These are phyloP conservation scores for Miscanthus lutarioriparius DNA, from an alignment of 176 grass and related monocot species.

Conservation along the genomic window DNA sequence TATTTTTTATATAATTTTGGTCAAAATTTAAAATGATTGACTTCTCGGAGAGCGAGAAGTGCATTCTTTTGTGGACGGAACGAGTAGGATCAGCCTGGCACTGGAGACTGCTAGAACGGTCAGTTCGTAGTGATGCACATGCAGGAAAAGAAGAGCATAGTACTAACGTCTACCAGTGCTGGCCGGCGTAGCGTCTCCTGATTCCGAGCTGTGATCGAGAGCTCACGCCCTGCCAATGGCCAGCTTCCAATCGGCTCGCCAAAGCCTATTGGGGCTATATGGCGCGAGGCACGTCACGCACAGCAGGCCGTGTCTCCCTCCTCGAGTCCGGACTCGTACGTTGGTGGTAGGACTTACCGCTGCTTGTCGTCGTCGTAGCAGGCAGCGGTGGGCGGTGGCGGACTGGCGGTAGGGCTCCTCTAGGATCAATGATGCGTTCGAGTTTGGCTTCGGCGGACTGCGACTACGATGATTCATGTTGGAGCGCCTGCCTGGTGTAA, in stretches of 20 bases:
- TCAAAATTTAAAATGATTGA: too few relatives aligned
- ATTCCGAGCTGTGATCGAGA: constrained; percentile 22
- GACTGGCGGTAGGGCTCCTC: neutral
- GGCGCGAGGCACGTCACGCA: constrained; percentile 24
- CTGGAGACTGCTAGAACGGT: neutral
- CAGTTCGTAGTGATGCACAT: neutral
- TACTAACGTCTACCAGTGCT: too few relatives aligned
- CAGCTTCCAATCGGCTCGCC: neutral
- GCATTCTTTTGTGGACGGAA: too few relatives aligned
- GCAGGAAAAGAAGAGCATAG: neutral
- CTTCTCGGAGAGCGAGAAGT: too few relatives aligned
- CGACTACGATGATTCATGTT: constrained; percentile 7
- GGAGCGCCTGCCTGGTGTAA: neutral
- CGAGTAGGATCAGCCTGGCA: neutral
- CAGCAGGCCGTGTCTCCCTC: constrained; percentile 30
- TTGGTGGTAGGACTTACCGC: neutral
- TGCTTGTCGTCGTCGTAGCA: neutral
- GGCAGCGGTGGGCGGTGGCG: neutral
- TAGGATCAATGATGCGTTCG: constrained; percentile 16
- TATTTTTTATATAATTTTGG: too few relatives aligned
- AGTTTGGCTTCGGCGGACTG: neutral
- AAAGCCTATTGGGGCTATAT: neutral
- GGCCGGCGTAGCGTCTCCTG: constrained; percentile 16
- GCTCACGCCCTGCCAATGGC: constrained; percentile 42
- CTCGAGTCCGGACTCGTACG: neutral